Conservation (phyloP, 73 alveolate species). For the Stentor coeruleus region DNA sequence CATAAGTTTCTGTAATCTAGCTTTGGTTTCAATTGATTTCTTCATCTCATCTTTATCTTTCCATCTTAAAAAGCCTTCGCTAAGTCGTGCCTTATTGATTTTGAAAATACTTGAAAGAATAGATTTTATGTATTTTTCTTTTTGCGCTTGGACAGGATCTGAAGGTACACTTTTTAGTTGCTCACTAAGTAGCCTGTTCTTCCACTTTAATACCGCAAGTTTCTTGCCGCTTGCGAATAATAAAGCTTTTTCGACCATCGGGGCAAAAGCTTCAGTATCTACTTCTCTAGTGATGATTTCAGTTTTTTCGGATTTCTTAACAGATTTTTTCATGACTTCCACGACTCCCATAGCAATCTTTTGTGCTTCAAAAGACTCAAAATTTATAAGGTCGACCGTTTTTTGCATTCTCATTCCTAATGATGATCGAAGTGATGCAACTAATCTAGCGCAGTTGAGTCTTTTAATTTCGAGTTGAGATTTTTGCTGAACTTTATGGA, state of each 20-base stretch:
- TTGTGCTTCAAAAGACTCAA: not conserved
- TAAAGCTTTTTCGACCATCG: not conserved
- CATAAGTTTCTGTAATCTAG: not conserved
- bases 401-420: constrained; percentile 17
- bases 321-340: not conserved
- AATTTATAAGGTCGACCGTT: not conserved
- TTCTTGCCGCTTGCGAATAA: not conserved
- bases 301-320: not conserved
- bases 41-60: not conserved
- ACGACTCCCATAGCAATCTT: not conserved
- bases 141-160: not conserved
- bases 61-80: not conserved
- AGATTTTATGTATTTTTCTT: not conserved
- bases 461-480: constrained; percentile 2
- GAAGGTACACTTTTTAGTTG: not conserved
- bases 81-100: not conserved
- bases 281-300: not conserved
- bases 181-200: not conserved
- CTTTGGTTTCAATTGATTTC: not conserved
- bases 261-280: not conserved
- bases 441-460: constrained; percentile 9
- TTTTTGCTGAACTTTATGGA: not conserved
- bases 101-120: not conserved
- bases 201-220: constrained; percentile 20
- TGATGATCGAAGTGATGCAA: not conserved